phyloP scores from a whole-genome alignment of 345 rosid species.

The Moringa oleifera region DNA sequence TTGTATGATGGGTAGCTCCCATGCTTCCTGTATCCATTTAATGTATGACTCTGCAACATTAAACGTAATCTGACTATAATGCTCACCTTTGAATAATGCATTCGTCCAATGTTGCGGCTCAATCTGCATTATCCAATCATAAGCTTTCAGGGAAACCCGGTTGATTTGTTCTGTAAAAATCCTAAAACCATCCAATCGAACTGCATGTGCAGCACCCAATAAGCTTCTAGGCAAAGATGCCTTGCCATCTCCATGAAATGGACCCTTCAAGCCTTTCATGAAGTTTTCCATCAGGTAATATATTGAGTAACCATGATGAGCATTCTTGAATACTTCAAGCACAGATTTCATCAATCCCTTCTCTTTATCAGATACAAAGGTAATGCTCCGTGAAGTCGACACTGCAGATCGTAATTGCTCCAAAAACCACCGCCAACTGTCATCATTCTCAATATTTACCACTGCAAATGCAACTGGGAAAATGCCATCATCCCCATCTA shows the following conservation, averaged over 20 bases:
- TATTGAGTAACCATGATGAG: constrained; percentile 67
- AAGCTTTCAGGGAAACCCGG: constrained; percentile 58
- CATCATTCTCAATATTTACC: constrained; percentile 69
- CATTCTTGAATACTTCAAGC: constrained; percentile 58
- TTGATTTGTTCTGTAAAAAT: constrained; percentile 53
- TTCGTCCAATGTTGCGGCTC: constrained; percentile 66
- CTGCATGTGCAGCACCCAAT: constrained; percentile 74
- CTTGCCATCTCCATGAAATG: constrained; percentile 81
- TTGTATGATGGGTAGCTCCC: constrained; percentile 61
- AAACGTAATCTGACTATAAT: constrained; percentile 49
- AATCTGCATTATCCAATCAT: constrained; percentile 77
- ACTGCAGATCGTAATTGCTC: constrained; percentile 59
- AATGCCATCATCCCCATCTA: constrained; percentile 75
- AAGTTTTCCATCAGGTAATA: constrained; percentile 72
- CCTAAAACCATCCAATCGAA: constrained; percentile 51
- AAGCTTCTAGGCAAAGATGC: constrained; percentile 54
- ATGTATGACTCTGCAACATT: constrained; percentile 52
- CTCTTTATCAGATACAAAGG: constrained; percentile 76
- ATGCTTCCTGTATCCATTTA: constrained; percentile 69
- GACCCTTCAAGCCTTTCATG: constrained; percentile 62
- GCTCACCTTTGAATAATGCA: constrained; percentile 70
- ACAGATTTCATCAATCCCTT: constrained; percentile 54
- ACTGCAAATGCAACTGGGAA: constrained; percentile 79
- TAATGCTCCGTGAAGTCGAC: constrained; percentile 46
- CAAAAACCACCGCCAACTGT: constrained; percentile 83